A percentile compares a stretch with the other conserved stretches of the same genome.
phyloP scores from a whole-genome alignment of 257 asterid genomes.

The Mentha longifolia region DNA sequence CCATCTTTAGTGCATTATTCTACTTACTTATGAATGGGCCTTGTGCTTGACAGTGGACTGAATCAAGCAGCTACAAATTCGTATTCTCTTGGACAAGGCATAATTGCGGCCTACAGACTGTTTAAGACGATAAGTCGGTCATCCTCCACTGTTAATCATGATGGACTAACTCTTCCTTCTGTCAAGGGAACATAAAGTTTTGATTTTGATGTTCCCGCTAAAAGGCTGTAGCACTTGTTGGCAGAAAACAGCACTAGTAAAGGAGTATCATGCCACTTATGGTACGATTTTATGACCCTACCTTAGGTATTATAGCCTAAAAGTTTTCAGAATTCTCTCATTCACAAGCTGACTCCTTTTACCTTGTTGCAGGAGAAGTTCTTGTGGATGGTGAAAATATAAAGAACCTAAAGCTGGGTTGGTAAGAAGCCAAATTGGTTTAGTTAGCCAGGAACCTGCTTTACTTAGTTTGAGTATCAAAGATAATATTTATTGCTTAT shows the following conservation, averaged over 20 bases:
- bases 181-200: too few species aligned
- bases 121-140: too few species aligned
- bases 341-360: conserved; percentile 23
- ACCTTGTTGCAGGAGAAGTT: conserved; percentile 79
- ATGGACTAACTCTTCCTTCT: too few species aligned
- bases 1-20: conserved; percentile 1
- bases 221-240: too few species aligned
- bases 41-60: conserved; percentile 69
- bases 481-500: conserved; percentile 92
- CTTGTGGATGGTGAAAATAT: conserved; percentile 98
- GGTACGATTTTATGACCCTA: conserved; percentile 98
- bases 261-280: conserved; percentile 98
- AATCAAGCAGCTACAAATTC: conserved; percentile 99
- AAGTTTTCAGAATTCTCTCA: conserved; percentile 7
- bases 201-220: conserved; percentile 38
- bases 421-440: conserved; percentile 97
- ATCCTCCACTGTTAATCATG: too few species aligned
- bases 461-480: conserved; percentile 89
- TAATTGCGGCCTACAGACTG: too few species aligned
- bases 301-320: conserved; percentile 60
- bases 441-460: conserved; percentile 98
- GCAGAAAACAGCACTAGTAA: too few species aligned
- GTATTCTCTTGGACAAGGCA: conserved; percentile 90
- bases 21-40: conserved; percentile 13
- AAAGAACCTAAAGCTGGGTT: conserved; percentile 87